Percentiles rank a stretch among this genome's conserved stretches.
Evolutionary conservation across 176 grass and related monocot genomes (phyloP).

Genomic region (Triticum timopheevii): DNA sequence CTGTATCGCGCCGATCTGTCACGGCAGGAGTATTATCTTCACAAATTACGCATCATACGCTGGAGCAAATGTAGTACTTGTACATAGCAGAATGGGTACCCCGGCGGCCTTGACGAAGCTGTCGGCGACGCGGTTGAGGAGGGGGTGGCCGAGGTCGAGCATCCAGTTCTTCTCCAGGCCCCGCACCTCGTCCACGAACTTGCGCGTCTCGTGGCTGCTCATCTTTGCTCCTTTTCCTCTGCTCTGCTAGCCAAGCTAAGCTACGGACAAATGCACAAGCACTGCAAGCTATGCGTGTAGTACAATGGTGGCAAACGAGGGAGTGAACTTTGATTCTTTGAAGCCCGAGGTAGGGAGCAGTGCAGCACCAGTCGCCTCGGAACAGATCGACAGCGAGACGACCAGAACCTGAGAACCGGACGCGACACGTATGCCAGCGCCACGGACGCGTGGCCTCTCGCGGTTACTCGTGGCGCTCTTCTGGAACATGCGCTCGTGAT

Average conservation of each 20-base stretch:
- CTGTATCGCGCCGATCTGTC: slow-evolving; percentile 78
- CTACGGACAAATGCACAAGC: neutral
- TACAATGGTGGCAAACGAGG: neutral
- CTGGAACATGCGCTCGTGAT: slow-evolving; percentile 7
- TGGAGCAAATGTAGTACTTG: neutral
- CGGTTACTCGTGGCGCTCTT: slow-evolving; percentile 40
- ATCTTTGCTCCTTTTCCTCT: slow-evolving; percentile 11
- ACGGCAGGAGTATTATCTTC: neutral
- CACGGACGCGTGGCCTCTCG: slow-evolving; percentile 3
- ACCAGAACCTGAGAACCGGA: neutral
- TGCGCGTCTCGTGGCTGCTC: slow-evolving; percentile 46
- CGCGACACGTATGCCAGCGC: slow-evolving; percentile 23
- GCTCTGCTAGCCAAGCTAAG: neutral
- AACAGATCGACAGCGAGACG: neutral
- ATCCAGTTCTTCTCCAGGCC: slow-evolving; percentile 51
- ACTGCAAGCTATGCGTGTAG: neutral
- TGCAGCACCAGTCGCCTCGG: neutral
- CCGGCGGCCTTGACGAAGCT: slow-evolving; percentile 92
- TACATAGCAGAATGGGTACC: slow-evolving; percentile 19
- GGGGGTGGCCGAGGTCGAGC: slow-evolving; percentile 79
- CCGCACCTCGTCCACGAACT: slow-evolving; percentile 68
- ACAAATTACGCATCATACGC: neutral
- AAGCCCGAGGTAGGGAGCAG: neutral
- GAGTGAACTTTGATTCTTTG: neutral
- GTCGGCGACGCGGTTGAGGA: slow-evolving; percentile 78